phyloP scores from a whole-genome alignment of 2,329 filamentous ascomycete species.

The Lanzia echinophila region DNA sequence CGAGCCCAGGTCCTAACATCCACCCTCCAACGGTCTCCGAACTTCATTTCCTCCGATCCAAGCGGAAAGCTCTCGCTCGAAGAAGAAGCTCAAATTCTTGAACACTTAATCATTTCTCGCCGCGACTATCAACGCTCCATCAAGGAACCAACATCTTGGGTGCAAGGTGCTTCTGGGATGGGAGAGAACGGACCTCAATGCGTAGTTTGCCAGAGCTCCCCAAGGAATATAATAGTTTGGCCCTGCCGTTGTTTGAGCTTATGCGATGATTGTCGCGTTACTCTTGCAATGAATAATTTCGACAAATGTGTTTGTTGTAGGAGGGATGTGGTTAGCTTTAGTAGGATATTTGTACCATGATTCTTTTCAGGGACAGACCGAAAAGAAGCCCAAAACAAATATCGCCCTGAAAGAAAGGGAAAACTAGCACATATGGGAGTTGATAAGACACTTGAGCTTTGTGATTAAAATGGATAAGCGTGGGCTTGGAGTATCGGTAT shows the following conservation, averaged over 20 bases:
- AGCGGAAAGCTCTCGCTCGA: conserved; percentile 43
- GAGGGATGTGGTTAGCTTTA: conserved; percentile 81
- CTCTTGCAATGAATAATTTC: conserved; percentile 93
- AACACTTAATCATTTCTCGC: conserved; percentile 48
- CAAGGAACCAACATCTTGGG: conserved; percentile 45
- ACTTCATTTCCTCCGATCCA: conserved; percentile 24
- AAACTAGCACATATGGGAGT: too few species aligned
- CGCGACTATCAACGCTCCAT: conserved; percentile 19
- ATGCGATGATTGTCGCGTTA: conserved; percentile 91
- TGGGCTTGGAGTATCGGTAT: too few species aligned
- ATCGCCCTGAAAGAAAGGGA: too few species aligned
- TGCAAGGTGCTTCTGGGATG: conserved; percentile 64
- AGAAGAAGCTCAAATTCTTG: conserved; percentile 54
- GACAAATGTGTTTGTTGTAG: conserved; percentile 94
- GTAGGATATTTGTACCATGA: conserved; percentile 77
- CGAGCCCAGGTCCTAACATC: conserved; percentile 61
- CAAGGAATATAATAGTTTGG: conserved; percentile 89
- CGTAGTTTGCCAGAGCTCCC: conserved; percentile 84
- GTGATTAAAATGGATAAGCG: too few species aligned
- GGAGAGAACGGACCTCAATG: conserved; percentile 75
- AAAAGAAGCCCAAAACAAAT: neutral
- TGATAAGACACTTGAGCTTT: too few species aligned
- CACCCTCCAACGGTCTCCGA: conserved; percentile 33
- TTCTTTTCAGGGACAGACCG: neutral
- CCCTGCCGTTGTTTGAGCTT: conserved; percentile 90